Evolutionary conservation across 495 filamentous ascomycete species (phyloP).

Genomic region (Penicillium cinerascens): DNA sequence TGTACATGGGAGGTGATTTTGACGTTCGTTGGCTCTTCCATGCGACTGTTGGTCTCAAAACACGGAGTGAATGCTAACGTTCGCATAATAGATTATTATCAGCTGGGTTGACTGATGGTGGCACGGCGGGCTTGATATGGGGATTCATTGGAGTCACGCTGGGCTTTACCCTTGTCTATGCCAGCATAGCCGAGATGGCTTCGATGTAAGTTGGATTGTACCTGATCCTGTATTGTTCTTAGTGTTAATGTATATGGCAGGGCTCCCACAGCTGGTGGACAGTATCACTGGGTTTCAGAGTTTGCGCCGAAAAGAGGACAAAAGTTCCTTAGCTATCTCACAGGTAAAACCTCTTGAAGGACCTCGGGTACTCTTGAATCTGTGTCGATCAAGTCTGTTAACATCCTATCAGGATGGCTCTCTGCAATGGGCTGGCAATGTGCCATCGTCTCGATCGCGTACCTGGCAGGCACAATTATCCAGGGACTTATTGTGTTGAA

Average conservation of each 20-base stretch:
- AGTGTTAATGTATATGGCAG: conserved; percentile 13
- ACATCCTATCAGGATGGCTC: conserved; percentile 48
- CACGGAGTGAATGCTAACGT: background rate
- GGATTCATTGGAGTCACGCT: conserved; percentile 46
- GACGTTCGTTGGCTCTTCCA: conserved; percentile 28
- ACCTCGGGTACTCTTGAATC: background rate
- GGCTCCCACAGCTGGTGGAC: conserved; percentile 48
- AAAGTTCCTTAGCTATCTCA: conserved; percentile 58
- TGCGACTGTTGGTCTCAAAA: background rate
- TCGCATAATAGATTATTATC: conserved; percentile 31
- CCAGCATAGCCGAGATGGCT: conserved; percentile 54
- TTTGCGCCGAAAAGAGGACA: conserved; percentile 52
- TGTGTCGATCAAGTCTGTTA: background rate
- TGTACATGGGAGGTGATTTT: conserved; percentile 47
- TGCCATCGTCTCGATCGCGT: conserved; percentile 49
- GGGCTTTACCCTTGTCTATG: conserved; percentile 48
- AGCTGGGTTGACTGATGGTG: conserved; percentile 50
- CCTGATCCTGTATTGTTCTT: background rate
- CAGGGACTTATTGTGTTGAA: conserved; percentile 57
- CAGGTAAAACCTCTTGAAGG: conserved; percentile 44
- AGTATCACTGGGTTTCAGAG: conserved; percentile 60
- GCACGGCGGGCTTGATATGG: conserved; percentile 56
- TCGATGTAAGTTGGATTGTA: conserved; percentile 41
- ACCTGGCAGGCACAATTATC: conserved; percentile 55
- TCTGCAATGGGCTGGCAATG: conserved; percentile 60